Conservation (phyloP, 352 stramenopile species). For the Phytophthora uliginosa region DNA sequence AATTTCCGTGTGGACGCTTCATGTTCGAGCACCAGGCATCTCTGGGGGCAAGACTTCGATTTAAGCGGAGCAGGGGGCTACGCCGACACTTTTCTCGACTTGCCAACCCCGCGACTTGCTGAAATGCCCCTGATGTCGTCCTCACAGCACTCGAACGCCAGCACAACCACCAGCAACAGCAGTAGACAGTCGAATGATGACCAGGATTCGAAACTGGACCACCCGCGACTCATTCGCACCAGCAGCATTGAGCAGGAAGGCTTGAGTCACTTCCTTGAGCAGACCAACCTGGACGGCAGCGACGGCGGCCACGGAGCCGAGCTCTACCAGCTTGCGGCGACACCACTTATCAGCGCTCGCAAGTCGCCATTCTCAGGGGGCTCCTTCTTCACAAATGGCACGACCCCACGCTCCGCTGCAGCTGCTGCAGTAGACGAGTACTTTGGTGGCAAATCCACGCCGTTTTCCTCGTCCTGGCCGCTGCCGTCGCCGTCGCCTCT, state of each 20-base stretch:
- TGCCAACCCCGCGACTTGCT: slow-evolving; percentile 71
- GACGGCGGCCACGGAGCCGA: slow-evolving; percentile 32
- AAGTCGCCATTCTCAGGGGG: slow-evolving; percentile 35
- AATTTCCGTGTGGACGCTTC: slow-evolving; percentile 55
- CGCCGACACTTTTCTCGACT: slow-evolving; percentile 80
- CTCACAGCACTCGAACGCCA: slow-evolving; percentile 33
- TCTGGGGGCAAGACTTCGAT: slow-evolving; percentile 78
- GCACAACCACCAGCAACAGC: slow-evolving; percentile 21
- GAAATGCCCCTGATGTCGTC: slow-evolving; percentile 47
- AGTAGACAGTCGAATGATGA: slow-evolving; percentile 26
- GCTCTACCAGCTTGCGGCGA: slow-evolving; percentile 37
- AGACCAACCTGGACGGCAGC: slow-evolving; percentile 57
- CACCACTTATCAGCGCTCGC: slow-evolving; percentile 14
- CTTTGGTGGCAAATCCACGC: slow-evolving; percentile 47
- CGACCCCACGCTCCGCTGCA: slow-evolving; percentile 31
- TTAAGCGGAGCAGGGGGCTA: slow-evolving; percentile 47
- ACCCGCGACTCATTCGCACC: slow-evolving; percentile 71
- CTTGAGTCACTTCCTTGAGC: slow-evolving; percentile 79
- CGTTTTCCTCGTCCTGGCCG: slow-evolving; percentile 40
- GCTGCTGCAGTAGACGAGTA: slow-evolving; percentile 64
- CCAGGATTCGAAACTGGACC: slow-evolving; percentile 40
- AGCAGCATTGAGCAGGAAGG: slow-evolving; percentile 83
- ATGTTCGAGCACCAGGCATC: slow-evolving; percentile 48
- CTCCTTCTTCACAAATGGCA: slow-evolving; percentile 27
- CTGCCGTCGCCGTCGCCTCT: slow-evolving; percentile 27